Percentiles rank a stretch among this genome's conserved stretches.
phyloP scores from a whole-genome alignment of 1,284 basidiomycete genomes.

The Sporisorium scitamineum region DNA sequence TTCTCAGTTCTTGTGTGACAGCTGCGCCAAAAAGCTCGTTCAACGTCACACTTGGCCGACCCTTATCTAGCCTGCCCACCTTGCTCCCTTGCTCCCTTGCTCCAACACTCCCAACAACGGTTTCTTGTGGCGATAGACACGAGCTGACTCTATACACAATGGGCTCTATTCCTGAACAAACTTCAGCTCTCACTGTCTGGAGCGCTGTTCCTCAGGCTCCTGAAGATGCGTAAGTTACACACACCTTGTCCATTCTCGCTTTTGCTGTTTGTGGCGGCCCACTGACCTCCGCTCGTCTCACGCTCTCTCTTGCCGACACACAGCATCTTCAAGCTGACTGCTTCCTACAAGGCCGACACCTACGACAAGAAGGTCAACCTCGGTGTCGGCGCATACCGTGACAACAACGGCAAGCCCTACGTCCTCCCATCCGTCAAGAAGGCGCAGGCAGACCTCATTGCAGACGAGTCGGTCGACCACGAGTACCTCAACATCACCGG shows the following conservation, averaged over 20 bases:
- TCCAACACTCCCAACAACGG: not conserved
- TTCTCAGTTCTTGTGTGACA: not conserved
- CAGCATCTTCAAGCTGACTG: conserved; percentile 88
- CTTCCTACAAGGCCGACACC: conserved; percentile 85
- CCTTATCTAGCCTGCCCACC: conserved; percentile 7
- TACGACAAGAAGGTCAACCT: conserved; percentile 89
- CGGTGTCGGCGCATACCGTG: conserved; percentile 73
- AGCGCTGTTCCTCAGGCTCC: conserved; percentile 56
- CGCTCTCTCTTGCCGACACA: not conserved
- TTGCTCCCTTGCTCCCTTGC: not conserved
- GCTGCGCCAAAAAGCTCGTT: conserved; percentile 7
- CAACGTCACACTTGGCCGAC: conserved; percentile 1
- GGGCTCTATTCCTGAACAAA: conserved; percentile 31
- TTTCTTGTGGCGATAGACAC: not conserved
- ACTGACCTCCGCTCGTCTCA: not conserved
- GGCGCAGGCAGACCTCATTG: conserved; percentile 81
- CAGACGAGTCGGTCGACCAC: conserved; percentile 83
- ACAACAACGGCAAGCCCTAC: conserved; percentile 71
- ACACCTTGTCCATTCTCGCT: too few relatives aligned
- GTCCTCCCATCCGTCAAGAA: conserved; percentile 70
- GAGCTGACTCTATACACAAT: conserved; percentile 33
- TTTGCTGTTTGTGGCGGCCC: not conserved
- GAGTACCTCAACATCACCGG: conserved; percentile 95
- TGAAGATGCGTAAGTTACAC: conserved; percentile 57
- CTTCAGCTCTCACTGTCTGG: conserved; percentile 53